Evolutionary conservation across 2,329 filamentous ascomycete genomes (phyloP).

Genomic region (Pseudocercospora musae): DNA sequence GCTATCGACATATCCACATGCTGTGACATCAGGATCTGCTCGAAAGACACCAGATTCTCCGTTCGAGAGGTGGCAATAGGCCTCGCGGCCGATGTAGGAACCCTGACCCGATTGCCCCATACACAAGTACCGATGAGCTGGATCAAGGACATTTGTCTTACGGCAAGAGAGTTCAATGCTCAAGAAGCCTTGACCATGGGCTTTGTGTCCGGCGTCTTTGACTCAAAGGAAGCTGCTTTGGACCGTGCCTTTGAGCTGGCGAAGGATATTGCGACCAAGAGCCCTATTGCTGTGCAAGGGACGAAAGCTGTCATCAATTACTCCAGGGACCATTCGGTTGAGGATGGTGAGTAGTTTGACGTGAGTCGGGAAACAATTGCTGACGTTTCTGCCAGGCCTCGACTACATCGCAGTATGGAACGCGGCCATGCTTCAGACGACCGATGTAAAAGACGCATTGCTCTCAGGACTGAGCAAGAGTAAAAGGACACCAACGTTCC

Average conservation of each 20-base stretch:
- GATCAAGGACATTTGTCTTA: constrained; percentile 75
- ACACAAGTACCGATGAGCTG: constrained; percentile 67
- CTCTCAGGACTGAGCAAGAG: constrained; percentile 17
- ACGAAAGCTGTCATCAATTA: constrained; percentile 86
- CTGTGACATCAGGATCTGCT: constrained; percentile 66
- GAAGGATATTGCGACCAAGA: constrained; percentile 70
- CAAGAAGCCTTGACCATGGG: constrained; percentile 67
- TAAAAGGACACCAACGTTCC: constrained; percentile 26
- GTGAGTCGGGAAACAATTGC: constrained; percentile 51
- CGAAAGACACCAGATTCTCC: constrained; percentile 56
- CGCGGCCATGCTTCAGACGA: constrained; percentile 26
- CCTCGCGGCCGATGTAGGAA: constrained; percentile 74
- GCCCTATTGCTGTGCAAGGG: constrained; percentile 79
- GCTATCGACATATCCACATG: constrained; percentile 69
- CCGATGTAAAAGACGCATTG: constrained; percentile 24
- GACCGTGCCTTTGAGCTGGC: constrained; percentile 62
- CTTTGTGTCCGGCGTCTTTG: constrained; percentile 65
- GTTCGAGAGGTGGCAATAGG: constrained; percentile 83
- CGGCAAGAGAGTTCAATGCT: constrained; percentile 66
- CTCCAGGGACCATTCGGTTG: constrained; percentile 71
- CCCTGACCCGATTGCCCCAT: constrained; percentile 70
- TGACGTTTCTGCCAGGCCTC: constrained; percentile 11
- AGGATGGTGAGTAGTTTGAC: constrained; percentile 58
- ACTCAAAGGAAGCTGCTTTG: constrained; percentile 57
- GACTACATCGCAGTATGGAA: constrained; percentile 28